phyloP scores from a whole-genome alignment of 2,329 filamentous ascomycete genomes.

The Exophiala phaeomuriformis region DNA sequence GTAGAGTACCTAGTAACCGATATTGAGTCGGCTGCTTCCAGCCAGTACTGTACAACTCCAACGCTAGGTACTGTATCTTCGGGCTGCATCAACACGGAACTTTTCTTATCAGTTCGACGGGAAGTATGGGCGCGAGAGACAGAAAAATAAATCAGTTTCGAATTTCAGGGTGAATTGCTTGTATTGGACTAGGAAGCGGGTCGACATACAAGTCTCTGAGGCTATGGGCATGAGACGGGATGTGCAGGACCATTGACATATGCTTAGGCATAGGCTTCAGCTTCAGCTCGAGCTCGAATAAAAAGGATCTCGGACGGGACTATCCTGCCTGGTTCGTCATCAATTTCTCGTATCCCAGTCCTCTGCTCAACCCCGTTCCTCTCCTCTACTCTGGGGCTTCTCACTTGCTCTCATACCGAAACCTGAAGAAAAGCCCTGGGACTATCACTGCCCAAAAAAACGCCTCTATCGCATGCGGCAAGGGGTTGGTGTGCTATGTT shows the following conservation, averaged over 20 bases:
- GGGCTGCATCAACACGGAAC: too few species aligned
- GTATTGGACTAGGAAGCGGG: slow-evolving; percentile 19
- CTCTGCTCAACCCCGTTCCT: neutral
- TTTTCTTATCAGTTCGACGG: slow-evolving; percentile 6
- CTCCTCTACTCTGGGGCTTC: slow-evolving; percentile 1
- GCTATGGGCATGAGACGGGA: too few species aligned
- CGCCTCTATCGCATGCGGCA: slow-evolving; percentile 23
- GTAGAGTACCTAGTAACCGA: too few species aligned
- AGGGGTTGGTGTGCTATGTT: slow-evolving; percentile 17
- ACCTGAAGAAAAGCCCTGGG: neutral
- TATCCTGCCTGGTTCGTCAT: slow-evolving; percentile 13
- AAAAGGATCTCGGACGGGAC: slow-evolving; percentile 9
- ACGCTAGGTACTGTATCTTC: too few species aligned
- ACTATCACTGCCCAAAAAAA: slow-evolving; percentile 15
- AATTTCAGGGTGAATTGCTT: slow-evolving; percentile 6
- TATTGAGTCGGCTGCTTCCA: too few species aligned
- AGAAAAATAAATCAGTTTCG: neutral
- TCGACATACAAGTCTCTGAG: slow-evolving; percentile 13
- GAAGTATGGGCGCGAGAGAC: slow-evolving; percentile 5
- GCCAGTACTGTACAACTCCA: too few species aligned
- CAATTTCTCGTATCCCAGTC: neutral
- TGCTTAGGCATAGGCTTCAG: slow-evolving; percentile 6
- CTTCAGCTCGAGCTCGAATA: slow-evolving; percentile 10
- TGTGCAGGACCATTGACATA: too few species aligned
- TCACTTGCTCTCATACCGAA: slow-evolving; percentile 8